Conservation (phyloP, 805 yeast genomes). For the Nakazawaea ambrosiae region DNA sequence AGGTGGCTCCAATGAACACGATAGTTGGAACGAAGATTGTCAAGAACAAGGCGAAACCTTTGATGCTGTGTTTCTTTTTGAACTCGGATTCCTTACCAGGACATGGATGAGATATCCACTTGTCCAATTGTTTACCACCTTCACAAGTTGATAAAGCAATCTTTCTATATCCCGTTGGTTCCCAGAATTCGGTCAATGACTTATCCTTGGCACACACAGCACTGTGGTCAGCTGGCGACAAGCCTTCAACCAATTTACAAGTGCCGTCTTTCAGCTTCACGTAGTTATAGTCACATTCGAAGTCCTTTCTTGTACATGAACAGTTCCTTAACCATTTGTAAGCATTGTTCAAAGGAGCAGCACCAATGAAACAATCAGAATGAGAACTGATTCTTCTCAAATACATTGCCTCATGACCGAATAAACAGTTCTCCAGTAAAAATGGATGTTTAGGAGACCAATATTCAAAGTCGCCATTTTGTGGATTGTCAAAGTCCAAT, state of each 20-base stretch:
- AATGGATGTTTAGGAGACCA: conserved; percentile 57
- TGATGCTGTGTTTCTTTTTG: conserved; percentile 36
- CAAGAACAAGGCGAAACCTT: conserved; percentile 44
- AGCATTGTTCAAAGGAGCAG: conserved; percentile 53
- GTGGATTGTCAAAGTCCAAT: conserved; percentile 35
- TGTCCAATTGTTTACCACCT: conserved; percentile 72
- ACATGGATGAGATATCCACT: conserved; percentile 62
- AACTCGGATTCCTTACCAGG: conserved; percentile 80
- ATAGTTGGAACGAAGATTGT: conserved; percentile 51
- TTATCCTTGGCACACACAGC: conserved; percentile 49
- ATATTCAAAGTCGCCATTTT: conserved; percentile 51
- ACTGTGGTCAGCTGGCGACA: conserved; percentile 56
- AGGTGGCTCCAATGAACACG: conserved; percentile 44
- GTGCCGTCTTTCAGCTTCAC: conserved; percentile 68
- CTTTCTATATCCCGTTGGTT: conserved; percentile 88
- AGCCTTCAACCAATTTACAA: conserved; percentile 76
- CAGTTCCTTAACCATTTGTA: conserved; percentile 59
- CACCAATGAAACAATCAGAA: conserved; percentile 64
- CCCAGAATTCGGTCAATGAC: conserved; percentile 61
- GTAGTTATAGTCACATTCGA: conserved; percentile 90
- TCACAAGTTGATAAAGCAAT: conserved; percentile 80
- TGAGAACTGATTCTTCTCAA: conserved; percentile 50
- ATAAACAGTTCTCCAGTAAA: conserved; percentile 47
- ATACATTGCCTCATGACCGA: conserved; percentile 63
- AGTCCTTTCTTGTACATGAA: conserved; percentile 79